Conservation (phyloP, 78 protist species). For the Isochrysis galbana region DNA sequence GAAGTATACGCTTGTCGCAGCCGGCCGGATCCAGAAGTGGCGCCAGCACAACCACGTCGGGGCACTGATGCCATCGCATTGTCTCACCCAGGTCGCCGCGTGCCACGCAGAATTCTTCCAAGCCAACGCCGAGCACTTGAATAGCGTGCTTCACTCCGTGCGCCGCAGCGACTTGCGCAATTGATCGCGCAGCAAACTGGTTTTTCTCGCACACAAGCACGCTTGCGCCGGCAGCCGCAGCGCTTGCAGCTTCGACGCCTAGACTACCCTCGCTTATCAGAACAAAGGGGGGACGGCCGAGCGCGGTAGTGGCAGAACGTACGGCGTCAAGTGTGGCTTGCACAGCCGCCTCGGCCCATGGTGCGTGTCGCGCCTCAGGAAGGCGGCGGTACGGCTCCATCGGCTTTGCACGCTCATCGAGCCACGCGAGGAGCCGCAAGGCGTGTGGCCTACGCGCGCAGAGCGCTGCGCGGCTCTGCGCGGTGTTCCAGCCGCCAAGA, state of each 20-base stretch:
- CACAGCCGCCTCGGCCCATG: neutral
- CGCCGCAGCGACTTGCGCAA: neutral
- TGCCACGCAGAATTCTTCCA: no score
- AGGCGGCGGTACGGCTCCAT: neutral
- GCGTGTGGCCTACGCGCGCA: neutral
- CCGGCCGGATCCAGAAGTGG: no score
- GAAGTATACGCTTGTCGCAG: no score
- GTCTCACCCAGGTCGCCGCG: no score
- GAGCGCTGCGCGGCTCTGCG: neutral
- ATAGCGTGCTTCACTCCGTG: neutral
- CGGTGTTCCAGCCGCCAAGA: neutral
- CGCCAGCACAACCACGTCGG: no score
- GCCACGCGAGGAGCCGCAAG: neutral
- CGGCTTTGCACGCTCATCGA: neutral
- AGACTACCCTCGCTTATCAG: neutral
- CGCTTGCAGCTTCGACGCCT: neutral
- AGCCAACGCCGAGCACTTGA: no score
- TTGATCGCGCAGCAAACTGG: neutral
- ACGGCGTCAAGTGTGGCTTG: neutral
- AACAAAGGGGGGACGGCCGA: neutral
- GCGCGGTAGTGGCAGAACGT: neutral
- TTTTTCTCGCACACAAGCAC: neutral
- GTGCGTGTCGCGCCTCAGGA: neutral
- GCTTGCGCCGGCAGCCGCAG: neutral
- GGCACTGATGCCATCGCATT: no score